A percentile compares a stretch with the other conserved stretches of the same genome.
Conservation (phyloP, 2,329 filamentous ascomycete genomes). For the Nothophoma quercina region DNA sequence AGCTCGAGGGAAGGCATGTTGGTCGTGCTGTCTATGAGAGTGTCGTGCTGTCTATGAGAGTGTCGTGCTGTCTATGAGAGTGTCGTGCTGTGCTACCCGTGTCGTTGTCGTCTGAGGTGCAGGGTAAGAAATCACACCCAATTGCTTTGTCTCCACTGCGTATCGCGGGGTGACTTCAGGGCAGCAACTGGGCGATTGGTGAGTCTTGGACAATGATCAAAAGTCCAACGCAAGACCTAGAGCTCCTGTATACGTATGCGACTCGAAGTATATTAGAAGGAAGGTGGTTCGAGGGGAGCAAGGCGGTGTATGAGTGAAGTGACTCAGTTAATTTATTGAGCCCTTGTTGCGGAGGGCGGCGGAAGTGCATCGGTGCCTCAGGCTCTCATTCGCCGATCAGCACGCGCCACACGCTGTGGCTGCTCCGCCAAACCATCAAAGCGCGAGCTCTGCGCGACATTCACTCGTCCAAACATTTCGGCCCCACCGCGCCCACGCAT, state of each 20-base stretch:
- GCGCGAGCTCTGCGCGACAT: conserved; percentile 27
- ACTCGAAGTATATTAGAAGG: background rate
- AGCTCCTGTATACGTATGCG: background rate
- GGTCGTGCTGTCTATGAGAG: no score
- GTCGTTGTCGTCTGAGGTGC: background rate
- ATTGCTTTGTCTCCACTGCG: background rate
- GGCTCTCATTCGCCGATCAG: conserved; percentile 10
- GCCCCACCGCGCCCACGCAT: conserved; percentile 24
- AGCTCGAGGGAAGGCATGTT: conserved; percentile 58
- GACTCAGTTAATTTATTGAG: conserved; percentile 17
- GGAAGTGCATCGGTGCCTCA: conserved; percentile 5
- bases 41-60: no score
- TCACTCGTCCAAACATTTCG: conserved; percentile 33
- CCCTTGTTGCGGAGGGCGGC: conserved; percentile 11
- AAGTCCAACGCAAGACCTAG: background rate
- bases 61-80: no score
- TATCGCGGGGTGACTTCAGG: background rate
- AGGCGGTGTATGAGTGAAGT: conserved; percentile 4
- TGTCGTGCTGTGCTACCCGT: no score
- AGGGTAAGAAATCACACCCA: background rate
- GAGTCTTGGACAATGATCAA: background rate
- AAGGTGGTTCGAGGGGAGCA: background rate
- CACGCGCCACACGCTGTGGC: conserved; percentile 17
- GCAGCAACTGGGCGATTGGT: background rate
- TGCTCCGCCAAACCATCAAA: conserved; percentile 19